Evolutionary conservation across 2,329 filamentous ascomycete genomes (phyloP), one percentile per base, ranked within the genome.

Genomic region (Mycosphaerella arachidis): DNA sequence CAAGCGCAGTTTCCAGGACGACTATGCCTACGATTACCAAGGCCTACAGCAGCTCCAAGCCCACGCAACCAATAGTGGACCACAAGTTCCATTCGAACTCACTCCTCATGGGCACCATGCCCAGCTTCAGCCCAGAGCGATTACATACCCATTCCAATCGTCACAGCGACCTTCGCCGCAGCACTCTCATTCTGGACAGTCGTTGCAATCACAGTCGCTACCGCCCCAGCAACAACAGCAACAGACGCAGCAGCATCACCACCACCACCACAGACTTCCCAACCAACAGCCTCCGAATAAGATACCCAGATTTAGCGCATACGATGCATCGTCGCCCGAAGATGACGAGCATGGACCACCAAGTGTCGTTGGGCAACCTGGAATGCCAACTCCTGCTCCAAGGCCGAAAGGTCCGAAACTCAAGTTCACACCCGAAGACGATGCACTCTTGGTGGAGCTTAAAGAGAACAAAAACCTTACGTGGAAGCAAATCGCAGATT

Each of bases 401-500:
- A 81, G 89, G 68, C 92, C 92, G 9, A 86, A 90, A 61, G 91
- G 91, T 3, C 92, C 92, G 6, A 97, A 96, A 77, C 81, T 96
- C 67, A 96, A 96, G 76, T 97, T 97, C 72, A 96, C 92, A 0
- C 86, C 90, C 9, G 92, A 96, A 74, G 92, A 97, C 72, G 92
- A 97, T 74, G 87, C 90, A 67, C 79, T 96, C 52, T 81, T 97
- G 56, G 87, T 96, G 58, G 90, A 96, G 71, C 79, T 97, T 63
- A 97, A 97, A 75, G 92, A 97, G 76, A 92, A 94, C 71, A 95
- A 94, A 75, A 92, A 91, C 71, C 80, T 97, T 72, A 96, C 92
- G 4, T 97, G 92, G 92, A 96, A 96, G 77, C 92, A 97, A 79
- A 97, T 97, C 71, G 91, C 92, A 58, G 92, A 96, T 72, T 96